phyloP scores from a whole-genome alignment of 441 rosid species.

The Lepidium campestre region DNA sequence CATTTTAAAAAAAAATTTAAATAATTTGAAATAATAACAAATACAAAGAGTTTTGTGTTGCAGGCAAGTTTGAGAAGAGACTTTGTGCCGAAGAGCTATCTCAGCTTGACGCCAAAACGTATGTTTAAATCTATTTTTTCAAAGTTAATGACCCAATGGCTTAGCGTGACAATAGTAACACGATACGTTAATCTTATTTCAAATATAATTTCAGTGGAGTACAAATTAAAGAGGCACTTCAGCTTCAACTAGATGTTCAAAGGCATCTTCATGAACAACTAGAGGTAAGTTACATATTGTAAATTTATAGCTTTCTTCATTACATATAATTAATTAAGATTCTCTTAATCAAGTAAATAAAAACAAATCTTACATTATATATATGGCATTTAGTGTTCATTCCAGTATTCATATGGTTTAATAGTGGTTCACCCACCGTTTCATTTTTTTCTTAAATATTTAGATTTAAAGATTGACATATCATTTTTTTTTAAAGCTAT shows the following conservation, averaged over 20 bases:
- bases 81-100: slow-evolving; percentile 35
- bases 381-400: neutral
- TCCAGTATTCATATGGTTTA: neutral
- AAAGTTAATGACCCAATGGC: slow-evolving; percentile 12
- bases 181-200: neutral
- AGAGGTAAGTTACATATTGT: slow-evolving; percentile 45
- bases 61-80: slow-evolving; percentile 62
- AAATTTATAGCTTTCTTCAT: neutral
- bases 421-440: neutral
- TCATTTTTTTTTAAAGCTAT: neutral
- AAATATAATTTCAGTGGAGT: slow-evolving; percentile 37
- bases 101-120: slow-evolving; percentile 56
- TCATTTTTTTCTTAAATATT: neutral
- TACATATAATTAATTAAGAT: neutral
- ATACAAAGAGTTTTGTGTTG: slow-evolving; percentile 15
- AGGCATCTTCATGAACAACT: slow-evolving; percentile 84
- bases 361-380: neutral
- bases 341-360: neutral
- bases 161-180: slow-evolving; percentile 5
- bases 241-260: slow-evolving; percentile 78
- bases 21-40: neutral
- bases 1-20: neutral
- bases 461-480: neutral
- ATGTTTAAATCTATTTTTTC: neutral
- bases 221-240: slow-evolving; percentile 74